Conservation (phyloP, 2,329 filamentous ascomycete species). For the Trichoderma sp. region DNA sequence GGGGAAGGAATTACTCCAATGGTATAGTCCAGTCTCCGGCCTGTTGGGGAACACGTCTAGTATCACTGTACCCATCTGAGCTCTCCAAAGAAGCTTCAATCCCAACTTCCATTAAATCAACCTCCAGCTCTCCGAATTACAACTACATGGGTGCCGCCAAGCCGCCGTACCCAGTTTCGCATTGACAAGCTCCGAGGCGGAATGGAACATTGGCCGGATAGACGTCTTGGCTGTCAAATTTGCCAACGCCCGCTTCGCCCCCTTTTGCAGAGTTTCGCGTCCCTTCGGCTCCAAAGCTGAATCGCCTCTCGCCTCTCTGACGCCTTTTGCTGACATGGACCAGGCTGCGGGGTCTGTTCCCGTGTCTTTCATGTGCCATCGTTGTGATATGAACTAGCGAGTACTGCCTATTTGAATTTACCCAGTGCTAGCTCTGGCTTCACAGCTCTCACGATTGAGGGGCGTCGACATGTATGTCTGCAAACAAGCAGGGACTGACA, state of each 20-base stretch:
- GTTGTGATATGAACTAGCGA: neutral
- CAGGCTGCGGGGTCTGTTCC: neutral
- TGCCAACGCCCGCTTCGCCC: neutral
- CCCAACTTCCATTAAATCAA: no score
- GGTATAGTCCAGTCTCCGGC: neutral
- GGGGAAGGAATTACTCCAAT: neutral
- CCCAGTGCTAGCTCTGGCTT: neutral
- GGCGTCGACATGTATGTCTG: neutral
- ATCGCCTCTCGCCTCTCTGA: neutral
- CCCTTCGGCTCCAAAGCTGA: neutral
- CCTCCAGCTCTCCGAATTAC: neutral
- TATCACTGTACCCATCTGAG: no score
- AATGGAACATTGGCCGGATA: neutral
- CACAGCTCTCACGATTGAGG: neutral
- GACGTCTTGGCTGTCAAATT: neutral
- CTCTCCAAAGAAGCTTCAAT: no score
- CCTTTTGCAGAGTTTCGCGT: neutral
- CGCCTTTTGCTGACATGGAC: constrained; percentile 9
- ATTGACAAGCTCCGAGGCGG: neutral
- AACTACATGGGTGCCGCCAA: neutral
- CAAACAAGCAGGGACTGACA: neutral
- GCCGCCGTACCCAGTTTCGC: neutral
- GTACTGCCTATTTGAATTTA: neutral
- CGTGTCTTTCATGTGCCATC: neutral
- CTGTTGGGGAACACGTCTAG: neutral